phyloP scores from a whole-genome alignment of 2,329 filamentous ascomycete species.

The Tothia fuscella region DNA sequence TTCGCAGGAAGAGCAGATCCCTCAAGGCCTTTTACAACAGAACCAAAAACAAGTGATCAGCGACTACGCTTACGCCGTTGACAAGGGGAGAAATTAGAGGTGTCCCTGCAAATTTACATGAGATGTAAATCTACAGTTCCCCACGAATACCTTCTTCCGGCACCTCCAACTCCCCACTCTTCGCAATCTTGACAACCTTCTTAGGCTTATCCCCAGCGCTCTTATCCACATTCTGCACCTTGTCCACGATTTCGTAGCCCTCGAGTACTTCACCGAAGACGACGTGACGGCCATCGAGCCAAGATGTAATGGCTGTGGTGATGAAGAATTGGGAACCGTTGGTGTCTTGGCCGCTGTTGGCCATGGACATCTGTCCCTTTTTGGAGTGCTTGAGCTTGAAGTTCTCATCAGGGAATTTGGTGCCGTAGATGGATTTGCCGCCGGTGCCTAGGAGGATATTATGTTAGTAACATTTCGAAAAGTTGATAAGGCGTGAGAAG shows the following conservation, averaged over 20 bases:
- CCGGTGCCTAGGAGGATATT: constrained; percentile 47
- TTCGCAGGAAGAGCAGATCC: constrained; percentile 30
- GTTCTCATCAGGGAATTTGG: constrained; percentile 81
- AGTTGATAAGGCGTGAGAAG: constrained; percentile 1
- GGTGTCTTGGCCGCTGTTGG: constrained; percentile 74
- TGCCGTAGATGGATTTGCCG: constrained; percentile 80
- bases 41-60: constrained; percentile 8
- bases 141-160: constrained; percentile 84
- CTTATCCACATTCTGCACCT: constrained; percentile 64
- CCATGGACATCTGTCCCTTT: constrained; percentile 63
- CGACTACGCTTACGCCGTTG: constrained; percentile 1
- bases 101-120: constrained; percentile 16
- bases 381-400: constrained; percentile 90
- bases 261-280: constrained; percentile 84
- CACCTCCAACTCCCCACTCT: constrained; percentile 74
- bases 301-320: constrained; percentile 68
- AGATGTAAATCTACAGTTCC: constrained; percentile 61
- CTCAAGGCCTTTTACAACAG: constrained; percentile 29
- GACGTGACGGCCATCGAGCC: constrained; percentile 75
- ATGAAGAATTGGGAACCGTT: constrained; percentile 89
- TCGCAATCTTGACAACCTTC: constrained; percentile 60
- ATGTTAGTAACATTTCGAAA: constrained; percentile 11
- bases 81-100: constrained; percentile 15
- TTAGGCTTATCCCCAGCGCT: constrained; percentile 54
- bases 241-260: constrained; percentile 68